phyloP scores from a whole-genome alignment of 306 rosid species.

The Dryas octopetala region DNA sequence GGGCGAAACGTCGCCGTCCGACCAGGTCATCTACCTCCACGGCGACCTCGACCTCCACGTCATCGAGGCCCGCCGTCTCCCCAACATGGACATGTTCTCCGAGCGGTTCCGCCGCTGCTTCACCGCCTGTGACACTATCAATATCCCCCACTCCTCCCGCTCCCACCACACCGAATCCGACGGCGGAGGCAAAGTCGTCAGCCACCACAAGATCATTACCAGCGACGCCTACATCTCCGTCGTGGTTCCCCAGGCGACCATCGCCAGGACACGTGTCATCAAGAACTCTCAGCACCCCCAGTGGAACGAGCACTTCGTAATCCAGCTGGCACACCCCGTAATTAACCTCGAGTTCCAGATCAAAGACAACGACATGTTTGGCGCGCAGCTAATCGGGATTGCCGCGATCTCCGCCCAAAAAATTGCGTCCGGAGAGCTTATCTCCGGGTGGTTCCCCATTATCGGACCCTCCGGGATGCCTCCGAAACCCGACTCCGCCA shows the following conservation, averaged over 20 bases:
- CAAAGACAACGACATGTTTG: constrained; percentile 77
- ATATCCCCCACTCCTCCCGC: constrained; percentile 23
- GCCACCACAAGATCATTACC: constrained; percentile 42
- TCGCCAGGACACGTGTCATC: constrained; percentile 86
- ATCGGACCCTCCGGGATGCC: constrained; percentile 36
- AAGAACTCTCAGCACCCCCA: constrained; percentile 58
- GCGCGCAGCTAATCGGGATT: constrained; percentile 60
- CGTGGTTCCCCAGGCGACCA: constrained; percentile 68
- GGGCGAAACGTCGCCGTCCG: constrained; percentile 1
- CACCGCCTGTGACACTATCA: constrained; percentile 69
- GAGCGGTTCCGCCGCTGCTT: constrained; percentile 77
- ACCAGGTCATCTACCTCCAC: constrained; percentile 51
- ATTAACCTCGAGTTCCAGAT: constrained; percentile 62
- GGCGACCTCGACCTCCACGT: constrained; percentile 81
- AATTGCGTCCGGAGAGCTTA: constrained; percentile 41
- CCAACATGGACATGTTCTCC: constrained; percentile 83
- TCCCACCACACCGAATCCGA: neutral
- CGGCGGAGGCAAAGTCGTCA: constrained; percentile 13
- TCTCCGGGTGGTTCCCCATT: constrained; percentile 56
- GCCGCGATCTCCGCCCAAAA: constrained; percentile 51
- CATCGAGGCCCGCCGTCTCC: constrained; percentile 55
- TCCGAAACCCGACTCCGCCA: constrained; percentile 48
- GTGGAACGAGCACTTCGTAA: constrained; percentile 65
- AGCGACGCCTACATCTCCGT: constrained; percentile 86
- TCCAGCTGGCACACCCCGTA: constrained; percentile 76